Evolutionary conservation across 139 green algal genomes (phyloP).

Genomic region (Chlamydomonas sphaeroides): DNA sequence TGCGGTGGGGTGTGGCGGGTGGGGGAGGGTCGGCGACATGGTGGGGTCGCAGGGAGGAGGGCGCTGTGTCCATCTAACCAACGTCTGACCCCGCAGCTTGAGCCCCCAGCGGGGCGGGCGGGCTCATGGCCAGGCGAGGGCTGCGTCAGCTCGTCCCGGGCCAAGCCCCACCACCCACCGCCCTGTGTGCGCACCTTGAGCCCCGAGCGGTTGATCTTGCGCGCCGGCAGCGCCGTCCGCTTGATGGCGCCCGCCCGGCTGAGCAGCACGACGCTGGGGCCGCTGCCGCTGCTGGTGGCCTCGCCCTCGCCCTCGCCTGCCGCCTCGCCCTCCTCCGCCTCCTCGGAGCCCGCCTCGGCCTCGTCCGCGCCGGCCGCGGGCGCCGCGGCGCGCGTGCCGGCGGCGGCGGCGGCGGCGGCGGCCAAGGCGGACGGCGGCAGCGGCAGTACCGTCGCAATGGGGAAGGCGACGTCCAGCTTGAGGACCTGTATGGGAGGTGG

Average conservation of each 20-base stretch:
- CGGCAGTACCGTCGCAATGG: slow-evolving; percentile 70
- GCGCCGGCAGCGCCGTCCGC: slow-evolving; percentile 65
- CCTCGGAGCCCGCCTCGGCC: background rate
- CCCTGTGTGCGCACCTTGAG: slow-evolving; percentile 12
- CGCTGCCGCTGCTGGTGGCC: no score
- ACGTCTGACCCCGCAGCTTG: no score
- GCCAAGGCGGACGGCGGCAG: slow-evolving; percentile 50
- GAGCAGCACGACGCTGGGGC: slow-evolving; percentile 68
- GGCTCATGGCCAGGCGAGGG: no score
- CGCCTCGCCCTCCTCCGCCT: background rate
- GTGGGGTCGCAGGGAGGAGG: no score
- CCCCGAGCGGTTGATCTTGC: background rate
- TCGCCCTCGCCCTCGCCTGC: slow-evolving; percentile 5
- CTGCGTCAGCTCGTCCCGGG: no score
- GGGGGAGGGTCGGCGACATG: no score
- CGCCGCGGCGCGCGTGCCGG: background rate
- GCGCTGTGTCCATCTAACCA: no score
- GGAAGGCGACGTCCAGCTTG: slow-evolving; percentile 48
- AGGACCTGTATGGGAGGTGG: slow-evolving; percentile 63
- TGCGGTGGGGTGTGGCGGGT: no score
- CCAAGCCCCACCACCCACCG: no score
- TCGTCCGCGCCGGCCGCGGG: no score
- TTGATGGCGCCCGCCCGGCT: slow-evolving; percentile 76
- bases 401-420: background rate
- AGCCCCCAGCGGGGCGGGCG: no score